These are phyloP conservation scores for Triadica sebifera DNA, from an alignment of 345 rosid genomes.

Conservation along the genomic window DNA sequence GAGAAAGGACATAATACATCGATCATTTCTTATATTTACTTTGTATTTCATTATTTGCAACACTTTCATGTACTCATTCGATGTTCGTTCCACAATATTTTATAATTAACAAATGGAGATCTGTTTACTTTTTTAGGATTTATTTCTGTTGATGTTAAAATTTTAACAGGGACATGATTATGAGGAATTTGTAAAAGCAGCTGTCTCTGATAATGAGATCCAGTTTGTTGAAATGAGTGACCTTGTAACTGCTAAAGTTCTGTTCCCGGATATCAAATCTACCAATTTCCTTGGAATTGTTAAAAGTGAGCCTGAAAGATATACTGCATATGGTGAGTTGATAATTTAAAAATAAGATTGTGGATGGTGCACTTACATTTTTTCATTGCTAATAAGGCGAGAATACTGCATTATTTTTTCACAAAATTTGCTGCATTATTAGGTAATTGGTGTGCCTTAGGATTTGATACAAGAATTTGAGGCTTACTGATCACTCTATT, in stretches of 20 bases:
- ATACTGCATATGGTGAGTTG: constrained; percentile 64
- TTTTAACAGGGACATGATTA: constrained; percentile 55
- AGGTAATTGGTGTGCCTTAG: no score
- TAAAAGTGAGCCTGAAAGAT: constrained; percentile 75
- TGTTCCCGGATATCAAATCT: constrained; percentile 52
- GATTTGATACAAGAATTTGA: neutral
- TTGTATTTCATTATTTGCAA: no score
- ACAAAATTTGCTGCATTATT: no score
- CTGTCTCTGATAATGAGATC: constrained; percentile 56
- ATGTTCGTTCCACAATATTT: neutral
- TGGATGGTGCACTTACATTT: neutral
- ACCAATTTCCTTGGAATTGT: constrained; percentile 61
- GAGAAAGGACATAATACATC: no score
- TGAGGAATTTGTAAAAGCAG: constrained; percentile 70
- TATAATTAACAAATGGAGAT: neutral
- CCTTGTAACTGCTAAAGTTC: constrained; percentile 46
- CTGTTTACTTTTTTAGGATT: neutral
- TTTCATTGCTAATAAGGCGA: no score
- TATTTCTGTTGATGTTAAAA: neutral
- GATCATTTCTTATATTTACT: no score
- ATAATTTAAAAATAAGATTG: neutral
- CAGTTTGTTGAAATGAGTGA: constrained; percentile 65
- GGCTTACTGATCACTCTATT: neutral
- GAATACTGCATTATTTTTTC: no score
- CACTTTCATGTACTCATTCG: neutral